Base-by-base conservation (phyloP, 768 basidiomycete species). In the Asterophora parasitica region DNA sequence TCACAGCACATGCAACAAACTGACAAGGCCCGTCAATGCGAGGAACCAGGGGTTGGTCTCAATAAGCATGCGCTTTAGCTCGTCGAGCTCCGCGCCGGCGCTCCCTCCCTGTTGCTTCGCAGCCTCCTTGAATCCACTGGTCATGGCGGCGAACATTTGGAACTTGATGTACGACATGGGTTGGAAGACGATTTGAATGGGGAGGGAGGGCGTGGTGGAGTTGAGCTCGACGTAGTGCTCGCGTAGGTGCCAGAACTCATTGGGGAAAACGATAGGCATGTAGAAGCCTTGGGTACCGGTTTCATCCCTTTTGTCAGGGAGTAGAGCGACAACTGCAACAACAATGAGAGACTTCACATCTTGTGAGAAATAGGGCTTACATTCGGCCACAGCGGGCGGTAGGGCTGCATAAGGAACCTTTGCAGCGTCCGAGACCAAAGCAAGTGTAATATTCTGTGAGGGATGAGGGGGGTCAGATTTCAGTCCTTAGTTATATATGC, bases 221-320 rank as follows among this genome's bases (percentile, higher is more conserved):
- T 97, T 97, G 64, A 98, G 77, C 58, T 93, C 88, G 48, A 80
- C 63, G 57, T 90, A 84, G 50, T 93, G 85, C 34, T 86, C 84
- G 32, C 83, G 81, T 26, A 92, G 76, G 53, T 87, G 79, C 92
- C 95, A 97, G 67, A 97, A 97, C 60, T 96, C 92, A 61, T 98
- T 98, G 11, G 91, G 81, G 66, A 87, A 98, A 31, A 97, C 62
- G 49, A 94, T 83, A 7, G 95, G 95, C 58, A 82, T 87, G 75
- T 94, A 92, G 53, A 75, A 80, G 3, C 81, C 87, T 50, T 75
- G 76, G 2, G 73, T 76, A 4, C 85, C 84, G 17, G 80, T 79
- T 31, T 76, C 66, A 52, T 90, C 87, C 31, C 86, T 79, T 46
- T 72, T 58, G 19, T 68, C 73, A 4, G 78, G 74, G 32, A 85